phyloP scores from a whole-genome alignment of 768 basidiomycete genomes.

The Tricholoma sp. region DNA sequence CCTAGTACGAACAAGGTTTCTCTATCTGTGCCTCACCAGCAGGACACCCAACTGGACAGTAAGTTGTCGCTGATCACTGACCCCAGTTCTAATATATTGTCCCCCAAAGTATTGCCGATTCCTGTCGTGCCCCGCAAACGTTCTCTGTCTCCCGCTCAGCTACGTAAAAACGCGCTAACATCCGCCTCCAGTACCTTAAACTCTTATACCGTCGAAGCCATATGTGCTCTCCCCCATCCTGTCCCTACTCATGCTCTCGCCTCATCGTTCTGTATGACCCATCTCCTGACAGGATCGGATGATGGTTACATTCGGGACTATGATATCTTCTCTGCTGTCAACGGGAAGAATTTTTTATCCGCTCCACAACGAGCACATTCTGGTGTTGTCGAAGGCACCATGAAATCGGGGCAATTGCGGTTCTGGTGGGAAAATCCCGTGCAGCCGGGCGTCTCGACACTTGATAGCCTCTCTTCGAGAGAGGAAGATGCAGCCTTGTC shows the following conservation, averaged over 20 bases:
- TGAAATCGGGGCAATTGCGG: conserved; percentile 81
- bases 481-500: conserved; percentile 51
- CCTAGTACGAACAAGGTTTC: conserved; percentile 8
- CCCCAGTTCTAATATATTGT: neutral
- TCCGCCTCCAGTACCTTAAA: conserved; percentile 21
- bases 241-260: conserved; percentile 86
- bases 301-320: conserved; percentile 93
- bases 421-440: conserved; percentile 89
- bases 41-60: conserved; percentile 5
- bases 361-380: conserved; percentile 87
- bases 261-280: conserved; percentile 79
- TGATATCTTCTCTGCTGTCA: conserved; percentile 84
- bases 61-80: neutral
- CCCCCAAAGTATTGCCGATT: conserved; percentile 9
- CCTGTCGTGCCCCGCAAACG: conserved; percentile 20
- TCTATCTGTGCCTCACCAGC: conserved; percentile 4
- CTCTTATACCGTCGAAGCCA: conserved; percentile 82
- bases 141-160: conserved; percentile 48
- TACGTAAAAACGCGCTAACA: conserved; percentile 43
- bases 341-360: conserved; percentile 81
- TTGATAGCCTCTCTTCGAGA: conserved; percentile 20
- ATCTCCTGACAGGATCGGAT: conserved; percentile 85
- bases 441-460: conserved; percentile 23
- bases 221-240: conserved; percentile 88
- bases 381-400: conserved; percentile 85